Evolutionary conservation across 2,329 filamentous ascomycete species (phyloP).

Genomic region (Ophiostoma sp.): DNA sequence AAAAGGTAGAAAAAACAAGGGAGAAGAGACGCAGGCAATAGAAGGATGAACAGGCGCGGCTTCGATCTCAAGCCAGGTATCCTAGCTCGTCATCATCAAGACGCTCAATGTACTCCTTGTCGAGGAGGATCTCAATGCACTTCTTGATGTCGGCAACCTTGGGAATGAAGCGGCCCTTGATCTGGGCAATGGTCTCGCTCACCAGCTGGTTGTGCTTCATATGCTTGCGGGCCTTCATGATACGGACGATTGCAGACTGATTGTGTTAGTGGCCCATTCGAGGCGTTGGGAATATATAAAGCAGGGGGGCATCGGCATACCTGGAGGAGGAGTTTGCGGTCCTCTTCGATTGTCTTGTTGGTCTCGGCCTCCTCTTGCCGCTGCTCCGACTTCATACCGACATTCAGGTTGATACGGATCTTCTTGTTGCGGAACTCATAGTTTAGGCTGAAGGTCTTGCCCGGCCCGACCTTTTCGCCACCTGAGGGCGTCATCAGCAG

Average conservation of each 20-base stretch:
- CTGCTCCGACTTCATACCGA: constrained; percentile 88
- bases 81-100: constrained; percentile 90
- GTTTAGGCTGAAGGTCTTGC: constrained; percentile 78
- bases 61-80: constrained; percentile 68
- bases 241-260: constrained; percentile 94
- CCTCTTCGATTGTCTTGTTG: constrained; percentile 98
- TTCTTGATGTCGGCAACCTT: constrained; percentile 98
- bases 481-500: constrained; percentile 61
- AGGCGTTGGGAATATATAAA: background rate
- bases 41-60: background rate
- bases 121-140: constrained; percentile 95
- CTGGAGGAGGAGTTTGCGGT: constrained; percentile 92
- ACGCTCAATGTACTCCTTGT: constrained; percentile 98
- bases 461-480: constrained; percentile 68
- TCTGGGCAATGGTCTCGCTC: constrained; percentile 91
- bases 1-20: constrained; percentile 2
- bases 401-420: constrained; percentile 92
- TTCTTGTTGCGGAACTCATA: constrained; percentile 98
- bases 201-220: constrained; percentile 97
- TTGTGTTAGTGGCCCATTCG: constrained; percentile 22
- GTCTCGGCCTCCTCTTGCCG: constrained; percentile 96
- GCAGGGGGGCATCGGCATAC: constrained; percentile 48
- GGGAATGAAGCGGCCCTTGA: constrained; percentile 85
- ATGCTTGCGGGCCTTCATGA: constrained; percentile 99
- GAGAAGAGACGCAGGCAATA: background rate